A percentile compares a stretch with the other conserved stretches of the same genome.
Conservation (phyloP, 2,329 filamentous ascomycete species). For the Penicillium oxalicum region DNA sequence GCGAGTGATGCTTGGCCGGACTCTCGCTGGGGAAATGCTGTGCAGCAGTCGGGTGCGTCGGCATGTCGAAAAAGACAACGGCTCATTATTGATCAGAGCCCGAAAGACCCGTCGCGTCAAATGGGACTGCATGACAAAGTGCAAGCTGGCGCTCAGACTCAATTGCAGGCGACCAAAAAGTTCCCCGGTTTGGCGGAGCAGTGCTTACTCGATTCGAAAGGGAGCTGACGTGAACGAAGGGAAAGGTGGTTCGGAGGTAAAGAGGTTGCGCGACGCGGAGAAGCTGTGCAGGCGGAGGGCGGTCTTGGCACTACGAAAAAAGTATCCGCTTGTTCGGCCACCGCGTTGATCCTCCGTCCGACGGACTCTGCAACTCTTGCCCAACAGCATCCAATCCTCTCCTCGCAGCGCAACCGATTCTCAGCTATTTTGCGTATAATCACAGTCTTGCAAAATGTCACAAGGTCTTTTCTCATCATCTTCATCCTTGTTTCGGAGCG, state of each 20-base stretch:
- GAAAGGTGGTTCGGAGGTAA: neutral
- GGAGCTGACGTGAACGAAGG: neutral
- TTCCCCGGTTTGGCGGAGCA: neutral
- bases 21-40: slow-evolving; percentile 26
- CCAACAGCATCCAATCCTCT: neutral
- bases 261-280: slow-evolving; percentile 18
- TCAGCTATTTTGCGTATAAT: no score
- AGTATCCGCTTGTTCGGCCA: slow-evolving; percentile 17
- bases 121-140: slow-evolving; percentile 38
- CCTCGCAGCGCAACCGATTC: no score
- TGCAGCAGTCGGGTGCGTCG: slow-evolving; percentile 29
- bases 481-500: slow-evolving; percentile 23
- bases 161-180: neutral
- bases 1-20: slow-evolving; percentile 23
- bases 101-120: slow-evolving; percentile 42
- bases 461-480: slow-evolving; percentile 25
- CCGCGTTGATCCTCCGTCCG: slow-evolving; percentile 11
- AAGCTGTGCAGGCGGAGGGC: slow-evolving; percentile 18
- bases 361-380: neutral
- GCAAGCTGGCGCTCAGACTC: neutral
- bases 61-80: slow-evolving; percentile 37
- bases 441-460: slow-evolving; percentile 22
- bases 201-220: neutral
- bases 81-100: slow-evolving; percentile 41
- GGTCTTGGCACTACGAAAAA: slow-evolving; percentile 29